Percentiles rank a stretch among this genome's conserved stretches.
phyloP scores from a whole-genome alignment of 345 rosid species.

The Aquilaria malaccensis region DNA sequence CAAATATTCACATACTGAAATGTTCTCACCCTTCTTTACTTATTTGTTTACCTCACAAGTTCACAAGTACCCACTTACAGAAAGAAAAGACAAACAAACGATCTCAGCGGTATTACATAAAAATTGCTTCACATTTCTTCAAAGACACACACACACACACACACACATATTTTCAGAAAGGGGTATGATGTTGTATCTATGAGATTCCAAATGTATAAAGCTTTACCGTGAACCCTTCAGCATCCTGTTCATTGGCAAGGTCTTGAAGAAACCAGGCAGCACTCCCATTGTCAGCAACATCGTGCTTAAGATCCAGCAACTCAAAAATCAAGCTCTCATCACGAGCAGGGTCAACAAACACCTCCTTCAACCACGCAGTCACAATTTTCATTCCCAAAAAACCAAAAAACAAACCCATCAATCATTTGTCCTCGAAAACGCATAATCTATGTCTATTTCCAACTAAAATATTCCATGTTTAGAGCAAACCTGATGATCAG shows the following conservation, averaged over 20 bases:
- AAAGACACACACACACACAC: neutral
- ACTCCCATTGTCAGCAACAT: slow-evolving; percentile 50
- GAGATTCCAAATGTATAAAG: neutral
- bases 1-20: neutral
- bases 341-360: slow-evolving; percentile 65
- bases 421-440: neutral
- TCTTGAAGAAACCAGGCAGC: slow-evolving; percentile 75
- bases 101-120: neutral
- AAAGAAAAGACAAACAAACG: neutral
- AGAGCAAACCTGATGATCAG: slow-evolving; percentile 60
- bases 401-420: neutral
- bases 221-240: slow-evolving; percentile 56
- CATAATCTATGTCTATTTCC: neutral
- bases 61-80: neutral
- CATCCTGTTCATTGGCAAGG: slow-evolving; percentile 62
- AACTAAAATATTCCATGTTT: neutral
- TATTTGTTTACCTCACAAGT: neutral
- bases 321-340: slow-evolving; percentile 86
- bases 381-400: slow-evolving; percentile 10
- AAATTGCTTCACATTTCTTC: neutral
- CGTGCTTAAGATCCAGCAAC: slow-evolving; percentile 65
- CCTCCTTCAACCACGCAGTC: slow-evolving; percentile 53
- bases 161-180: neutral
- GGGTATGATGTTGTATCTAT: neutral
- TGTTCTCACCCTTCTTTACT: neutral